Evolutionary conservation across 148 eudicot genomes (phyloP).

Genomic region (Limonium bicolor): DNA sequence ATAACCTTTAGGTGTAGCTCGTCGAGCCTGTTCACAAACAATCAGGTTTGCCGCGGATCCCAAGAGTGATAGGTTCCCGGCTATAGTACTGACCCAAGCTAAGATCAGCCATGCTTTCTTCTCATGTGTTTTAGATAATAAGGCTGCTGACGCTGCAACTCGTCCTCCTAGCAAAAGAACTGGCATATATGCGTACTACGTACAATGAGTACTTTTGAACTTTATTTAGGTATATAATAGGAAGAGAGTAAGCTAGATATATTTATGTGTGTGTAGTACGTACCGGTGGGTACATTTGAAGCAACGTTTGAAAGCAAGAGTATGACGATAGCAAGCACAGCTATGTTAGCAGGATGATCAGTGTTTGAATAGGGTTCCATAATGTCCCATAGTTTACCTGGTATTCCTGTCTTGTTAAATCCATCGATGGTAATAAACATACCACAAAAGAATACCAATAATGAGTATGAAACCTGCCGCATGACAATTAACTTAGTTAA

Average conservation of each 20-base stretch:
- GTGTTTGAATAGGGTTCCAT: slow-evolving; percentile 76
- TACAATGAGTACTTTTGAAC: too few species aligned
- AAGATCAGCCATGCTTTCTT: slow-evolving; percentile 20
- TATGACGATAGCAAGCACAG: slow-evolving; percentile 56
- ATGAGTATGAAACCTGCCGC: slow-evolving; percentile 75
- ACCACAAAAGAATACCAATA: slow-evolving; percentile 80
- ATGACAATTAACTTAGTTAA: too few species aligned
- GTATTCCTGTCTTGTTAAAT: slow-evolving; percentile 78
- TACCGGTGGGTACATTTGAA: slow-evolving; percentile 96
- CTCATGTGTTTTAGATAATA: slow-evolving; percentile 30
- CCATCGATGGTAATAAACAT: slow-evolving; percentile 94
- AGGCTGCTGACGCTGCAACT: slow-evolving; percentile 49
- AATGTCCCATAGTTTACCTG: slow-evolving; percentile 56
- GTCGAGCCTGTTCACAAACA: slow-evolving; percentile 64
- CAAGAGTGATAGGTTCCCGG: slow-evolving; percentile 15
- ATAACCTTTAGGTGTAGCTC: slow-evolving; percentile 28
- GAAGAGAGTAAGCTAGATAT: too few species aligned
- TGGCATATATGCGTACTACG: too few species aligned
- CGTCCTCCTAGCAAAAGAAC: slow-evolving; percentile 48
- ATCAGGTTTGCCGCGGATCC: slow-evolving; percentile 22
- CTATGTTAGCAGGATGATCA: slow-evolving; percentile 38
- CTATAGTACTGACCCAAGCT: slow-evolving; percentile 23
- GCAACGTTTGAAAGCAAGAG: slow-evolving; percentile 69
- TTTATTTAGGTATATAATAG: too few species aligned
- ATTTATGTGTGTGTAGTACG: too few species aligned